Evolutionary conservation across 2,329 filamentous ascomycete genomes (phyloP).

Genomic region (Ciborinia camelliae): DNA sequence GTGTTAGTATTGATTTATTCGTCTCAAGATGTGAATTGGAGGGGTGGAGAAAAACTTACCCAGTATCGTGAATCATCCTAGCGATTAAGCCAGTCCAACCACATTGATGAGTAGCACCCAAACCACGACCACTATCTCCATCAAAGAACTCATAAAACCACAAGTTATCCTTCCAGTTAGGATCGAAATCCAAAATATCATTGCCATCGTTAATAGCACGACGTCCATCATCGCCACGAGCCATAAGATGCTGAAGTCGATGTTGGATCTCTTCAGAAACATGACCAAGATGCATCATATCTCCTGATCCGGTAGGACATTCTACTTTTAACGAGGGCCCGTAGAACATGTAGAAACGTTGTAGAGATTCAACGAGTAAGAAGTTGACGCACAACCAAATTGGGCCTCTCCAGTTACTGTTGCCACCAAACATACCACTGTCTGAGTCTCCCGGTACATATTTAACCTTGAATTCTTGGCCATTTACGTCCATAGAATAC

Average conservation of each 20-base stretch:
- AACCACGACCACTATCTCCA: conserved; percentile 81
- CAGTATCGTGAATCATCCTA: conserved; percentile 96
- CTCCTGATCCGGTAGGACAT: conserved; percentile 88
- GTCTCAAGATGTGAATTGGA: neutral
- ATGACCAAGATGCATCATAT: conserved; percentile 92
- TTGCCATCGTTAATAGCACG: conserved; percentile 85
- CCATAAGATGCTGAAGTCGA: conserved; percentile 87
- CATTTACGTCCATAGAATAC: conserved; percentile 93
- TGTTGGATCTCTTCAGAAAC: conserved; percentile 95
- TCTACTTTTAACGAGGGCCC: conserved; percentile 85
- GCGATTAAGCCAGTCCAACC: conserved; percentile 96
- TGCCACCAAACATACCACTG: conserved; percentile 90
- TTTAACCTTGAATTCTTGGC: conserved; percentile 79
- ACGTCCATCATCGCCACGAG: conserved; percentile 76
- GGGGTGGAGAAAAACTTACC: conserved; percentile 54
- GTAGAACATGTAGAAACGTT: conserved; percentile 95
- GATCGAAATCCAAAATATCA: conserved; percentile 84
- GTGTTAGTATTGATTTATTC: conserved; percentile 41
- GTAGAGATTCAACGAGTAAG: conserved; percentile 87
- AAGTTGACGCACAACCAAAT: conserved; percentile 98
- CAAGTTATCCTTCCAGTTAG: conserved; percentile 87
- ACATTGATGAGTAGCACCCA: conserved; percentile 91
- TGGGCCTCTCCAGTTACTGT: conserved; percentile 96
- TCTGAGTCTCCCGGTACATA: conserved; percentile 97
- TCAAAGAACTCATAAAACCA: conserved; percentile 99